Evolutionary conservation across 352 stramenopile genomes (phyloP), one percentile per base, ranked within the genome.

Genomic region (Pythium diclinum): DNA sequence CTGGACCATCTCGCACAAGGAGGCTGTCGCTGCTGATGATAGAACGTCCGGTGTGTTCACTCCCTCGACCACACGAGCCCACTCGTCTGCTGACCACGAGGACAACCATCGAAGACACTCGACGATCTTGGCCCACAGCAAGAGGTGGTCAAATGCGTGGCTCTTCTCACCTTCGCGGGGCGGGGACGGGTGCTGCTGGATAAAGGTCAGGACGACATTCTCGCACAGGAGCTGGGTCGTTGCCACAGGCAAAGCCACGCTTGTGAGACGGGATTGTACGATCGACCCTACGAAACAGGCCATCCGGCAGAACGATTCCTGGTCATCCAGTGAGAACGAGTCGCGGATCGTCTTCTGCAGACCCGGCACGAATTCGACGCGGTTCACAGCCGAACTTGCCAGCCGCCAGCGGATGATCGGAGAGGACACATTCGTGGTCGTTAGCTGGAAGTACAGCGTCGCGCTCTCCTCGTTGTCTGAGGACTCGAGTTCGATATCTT

Each of bases 381-480:
- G 30, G 21, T 19, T 17, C 11, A 3, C 3, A 34, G 14, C 11
- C 16, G 17, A 46, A 23, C 11, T 30, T 6, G 6, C 34, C 16
- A 28, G 59, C 4, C 0, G 19, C 62, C 54, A 68, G 3, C 62
- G 62, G 32, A 68, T 63, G 3, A 42, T 55, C 6, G 62, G 62
- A 6, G 55, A 47, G 16, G 42, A 36, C 2, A 55, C 30, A 3
- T 17, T 30, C 17, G 6, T 51, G 0, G 55, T 68, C 23, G 55
- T 42, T n/a, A 63, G n/a, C 34, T 62, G 54, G 30, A 68, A 68
- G 46, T 62, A 57, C 4, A 68, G 5, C 1, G 14, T 25, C 30
- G 21, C 25, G 11, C 2, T 54, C 42, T 28, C 57, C 44, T 9
- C 16, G 6, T 19, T n/a, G 44, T 21, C 44, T 17, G 10, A 6